Conservation (phyloP, 176 grass and related monocot species). For the Eremochloa ophiuroides region DNA sequence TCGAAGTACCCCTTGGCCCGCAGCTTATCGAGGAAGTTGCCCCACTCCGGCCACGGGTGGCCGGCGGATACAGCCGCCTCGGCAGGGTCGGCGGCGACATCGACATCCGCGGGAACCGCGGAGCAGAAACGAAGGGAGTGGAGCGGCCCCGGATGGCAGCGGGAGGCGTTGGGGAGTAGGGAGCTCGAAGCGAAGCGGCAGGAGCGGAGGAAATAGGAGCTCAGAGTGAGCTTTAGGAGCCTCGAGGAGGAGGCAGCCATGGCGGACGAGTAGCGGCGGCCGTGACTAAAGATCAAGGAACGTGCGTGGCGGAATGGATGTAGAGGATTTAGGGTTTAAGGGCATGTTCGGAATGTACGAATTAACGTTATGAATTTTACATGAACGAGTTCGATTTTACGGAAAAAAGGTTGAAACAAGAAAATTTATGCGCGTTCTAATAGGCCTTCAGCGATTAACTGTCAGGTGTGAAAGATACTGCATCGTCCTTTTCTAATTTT, state of each 20-base stretch:
- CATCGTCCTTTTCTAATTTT: too few species aligned
- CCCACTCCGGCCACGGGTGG: conserved; percentile 94
- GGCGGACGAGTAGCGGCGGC: conserved; percentile 6
- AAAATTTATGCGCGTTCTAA: too few species aligned
- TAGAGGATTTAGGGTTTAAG: conserved; percentile 45
- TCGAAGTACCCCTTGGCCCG: conserved; percentile 74
- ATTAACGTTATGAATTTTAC: too few species aligned
- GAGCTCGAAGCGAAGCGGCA: conserved; percentile 25
- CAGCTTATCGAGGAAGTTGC: conserved; percentile 67
- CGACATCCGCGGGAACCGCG: neutral
- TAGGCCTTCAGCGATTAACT: too few species aligned
- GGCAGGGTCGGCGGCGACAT: neutral
- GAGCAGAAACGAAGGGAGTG: conserved; percentile 53
- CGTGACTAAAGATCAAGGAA: neutral
- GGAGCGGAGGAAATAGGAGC: conserved; percentile 33
- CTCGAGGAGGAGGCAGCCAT: conserved; percentile 53
- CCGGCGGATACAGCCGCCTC: neutral
- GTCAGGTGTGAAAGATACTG: too few species aligned
- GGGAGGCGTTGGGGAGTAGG: conserved; percentile 8
- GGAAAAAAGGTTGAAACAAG: too few species aligned
- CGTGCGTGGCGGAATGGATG: neutral
- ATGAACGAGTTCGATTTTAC: too few species aligned
- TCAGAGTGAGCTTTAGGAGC: conserved; percentile 37
- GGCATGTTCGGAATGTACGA: too few species aligned
- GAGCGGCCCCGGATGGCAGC: conserved; percentile 19